Percentiles rank a stretch among this genome's conserved stretches.
These are phyloP conservation scores for Effrenium voratum DNA, from an alignment of 73 alveolate genomes.

Conservation along the genomic window DNA sequence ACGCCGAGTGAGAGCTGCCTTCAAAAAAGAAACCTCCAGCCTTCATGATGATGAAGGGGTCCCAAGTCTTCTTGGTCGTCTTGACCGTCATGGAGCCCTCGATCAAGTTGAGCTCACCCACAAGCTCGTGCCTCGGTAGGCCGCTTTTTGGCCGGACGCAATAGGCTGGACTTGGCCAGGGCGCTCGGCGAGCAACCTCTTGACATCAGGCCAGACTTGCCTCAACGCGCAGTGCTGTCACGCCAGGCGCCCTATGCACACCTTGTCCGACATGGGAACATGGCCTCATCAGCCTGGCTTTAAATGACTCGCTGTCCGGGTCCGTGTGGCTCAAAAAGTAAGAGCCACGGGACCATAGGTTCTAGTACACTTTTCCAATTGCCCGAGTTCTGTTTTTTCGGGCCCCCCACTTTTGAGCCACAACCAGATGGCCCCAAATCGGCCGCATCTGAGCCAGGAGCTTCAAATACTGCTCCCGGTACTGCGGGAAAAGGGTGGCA, in stretches of 20 bases:
- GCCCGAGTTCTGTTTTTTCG: no score
- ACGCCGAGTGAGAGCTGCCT: no score
- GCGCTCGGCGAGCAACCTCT: constrained; percentile 48
- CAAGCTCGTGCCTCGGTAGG: constrained; percentile 96
- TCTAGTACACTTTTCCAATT: constrained; percentile 93
- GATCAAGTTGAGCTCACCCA: constrained; percentile 98
- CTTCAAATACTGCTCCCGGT: constrained; percentile 98
- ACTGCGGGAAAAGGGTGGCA: constrained; percentile 99
- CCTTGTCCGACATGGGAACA: no score
- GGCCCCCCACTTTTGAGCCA: no score
- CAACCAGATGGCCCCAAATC: no score
- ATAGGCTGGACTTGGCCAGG: not conserved
- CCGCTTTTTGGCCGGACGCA: not conserved
- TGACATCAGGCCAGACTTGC: constrained; percentile 95
- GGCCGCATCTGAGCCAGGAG: no score
- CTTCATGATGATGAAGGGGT: constrained; percentile 99
- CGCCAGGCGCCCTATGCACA: not conserved
- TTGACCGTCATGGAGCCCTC: constrained; percentile 99
- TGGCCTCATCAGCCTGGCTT: no score
- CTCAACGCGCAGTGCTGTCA: not conserved
- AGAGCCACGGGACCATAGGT: no score
- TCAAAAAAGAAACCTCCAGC: constrained; percentile 95
- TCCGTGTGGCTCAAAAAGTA: no score
- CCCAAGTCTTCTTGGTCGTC: constrained; percentile 99
- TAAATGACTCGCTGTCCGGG: no score